A percentile compares a stretch with the other conserved stretches of the same genome.
Evolutionary conservation across 495 filamentous ascomycete genomes (phyloP).

Genomic region (Lophiostoma macrostomum): DNA sequence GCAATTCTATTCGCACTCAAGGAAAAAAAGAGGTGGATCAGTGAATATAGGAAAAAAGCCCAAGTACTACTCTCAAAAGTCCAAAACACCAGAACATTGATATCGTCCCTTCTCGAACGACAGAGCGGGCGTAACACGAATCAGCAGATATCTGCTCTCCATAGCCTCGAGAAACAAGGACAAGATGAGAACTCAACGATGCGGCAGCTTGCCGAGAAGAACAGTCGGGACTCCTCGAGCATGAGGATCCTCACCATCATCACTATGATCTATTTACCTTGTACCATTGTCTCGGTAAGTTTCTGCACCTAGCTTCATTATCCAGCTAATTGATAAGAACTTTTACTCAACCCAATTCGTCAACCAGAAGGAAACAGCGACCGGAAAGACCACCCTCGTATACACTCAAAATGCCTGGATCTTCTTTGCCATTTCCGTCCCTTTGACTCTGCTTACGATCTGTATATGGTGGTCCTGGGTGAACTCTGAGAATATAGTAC

Average conservation of each 20-base stretch:
- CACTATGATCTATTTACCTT: conserved; percentile 21
- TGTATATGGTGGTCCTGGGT: conserved; percentile 12
- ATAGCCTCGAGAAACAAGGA: conserved; percentile 6
- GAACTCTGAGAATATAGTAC: conserved; percentile 7
- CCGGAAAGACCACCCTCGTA: conserved; percentile 2
- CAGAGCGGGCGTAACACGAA: conserved; percentile 13
- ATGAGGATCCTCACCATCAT: conserved; percentile 18
- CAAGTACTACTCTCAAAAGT: conserved; percentile 11
- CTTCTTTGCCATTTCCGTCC: conserved; percentile 15
- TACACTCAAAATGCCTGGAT: conserved; percentile 7
- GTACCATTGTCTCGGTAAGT: conserved; percentile 19
- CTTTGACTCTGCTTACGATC: conserved; percentile 11
- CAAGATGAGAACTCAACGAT: conserved; percentile 14
- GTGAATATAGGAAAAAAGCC: conserved; percentile 8
- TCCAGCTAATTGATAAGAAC: not conserved
- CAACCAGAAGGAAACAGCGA: not conserved
- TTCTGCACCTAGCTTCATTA: not conserved
- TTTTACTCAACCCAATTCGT: conserved; percentile 20
- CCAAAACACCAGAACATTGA: conserved; percentile 16
- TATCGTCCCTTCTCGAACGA: conserved; percentile 15
- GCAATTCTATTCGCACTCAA: conserved; percentile 7
- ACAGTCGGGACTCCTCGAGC: conserved; percentile 15
- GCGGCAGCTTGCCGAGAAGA: conserved; percentile 19
- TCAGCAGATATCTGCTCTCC: conserved; percentile 12
- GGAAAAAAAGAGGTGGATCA: conserved; percentile 6